Conservation (phyloP, 352 stramenopile species). For the Pythium guiyangense region DNA sequence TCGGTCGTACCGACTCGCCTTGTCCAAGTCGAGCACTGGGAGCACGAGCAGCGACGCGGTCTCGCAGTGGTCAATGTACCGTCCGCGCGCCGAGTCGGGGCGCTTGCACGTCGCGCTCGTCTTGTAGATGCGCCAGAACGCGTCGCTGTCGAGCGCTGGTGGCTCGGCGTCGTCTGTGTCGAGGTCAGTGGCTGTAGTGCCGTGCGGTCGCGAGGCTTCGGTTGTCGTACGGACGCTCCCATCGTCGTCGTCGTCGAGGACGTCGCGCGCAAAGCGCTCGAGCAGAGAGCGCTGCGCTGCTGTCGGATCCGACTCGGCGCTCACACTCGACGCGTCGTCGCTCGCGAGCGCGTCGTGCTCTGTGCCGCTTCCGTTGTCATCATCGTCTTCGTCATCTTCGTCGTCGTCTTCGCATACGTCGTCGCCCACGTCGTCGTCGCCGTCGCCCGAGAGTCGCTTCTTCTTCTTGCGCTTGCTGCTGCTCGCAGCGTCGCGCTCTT, state of each 20-base stretch:
- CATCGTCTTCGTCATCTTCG: not conserved
- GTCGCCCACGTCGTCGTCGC: slow-evolving; percentile 6
- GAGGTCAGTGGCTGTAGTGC: not conserved
- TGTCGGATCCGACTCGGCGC: not conserved
- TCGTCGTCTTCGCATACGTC: not conserved
- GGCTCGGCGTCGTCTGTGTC: not conserved
- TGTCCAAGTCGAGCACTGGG: slow-evolving; percentile 55
- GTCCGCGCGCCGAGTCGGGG: slow-evolving; percentile 43
- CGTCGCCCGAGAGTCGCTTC: not conserved
- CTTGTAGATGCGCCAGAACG: slow-evolving; percentile 66
- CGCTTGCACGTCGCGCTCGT: slow-evolving; percentile 28
- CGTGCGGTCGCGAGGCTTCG: not conserved
- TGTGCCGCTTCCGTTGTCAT: not conserved
- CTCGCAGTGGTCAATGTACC: slow-evolving; percentile 62
- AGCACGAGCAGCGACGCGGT: slow-evolving; percentile 55
- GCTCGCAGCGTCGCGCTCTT: slow-evolving; percentile 13
- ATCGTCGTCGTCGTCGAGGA: slow-evolving; percentile 29
- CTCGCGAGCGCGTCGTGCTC: not conserved
- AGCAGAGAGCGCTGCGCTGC: not conserved
- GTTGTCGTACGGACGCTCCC: not conserved
- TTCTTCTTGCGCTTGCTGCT: not conserved
- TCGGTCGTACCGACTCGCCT: slow-evolving; percentile 36
- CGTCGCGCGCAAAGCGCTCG: slow-evolving; percentile 43
- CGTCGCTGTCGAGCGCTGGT: slow-evolving; percentile 11
- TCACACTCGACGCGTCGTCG: not conserved